Base-by-base conservation (phyloP, 805 yeast genomes). In the Pichia eremophila region DNA sequence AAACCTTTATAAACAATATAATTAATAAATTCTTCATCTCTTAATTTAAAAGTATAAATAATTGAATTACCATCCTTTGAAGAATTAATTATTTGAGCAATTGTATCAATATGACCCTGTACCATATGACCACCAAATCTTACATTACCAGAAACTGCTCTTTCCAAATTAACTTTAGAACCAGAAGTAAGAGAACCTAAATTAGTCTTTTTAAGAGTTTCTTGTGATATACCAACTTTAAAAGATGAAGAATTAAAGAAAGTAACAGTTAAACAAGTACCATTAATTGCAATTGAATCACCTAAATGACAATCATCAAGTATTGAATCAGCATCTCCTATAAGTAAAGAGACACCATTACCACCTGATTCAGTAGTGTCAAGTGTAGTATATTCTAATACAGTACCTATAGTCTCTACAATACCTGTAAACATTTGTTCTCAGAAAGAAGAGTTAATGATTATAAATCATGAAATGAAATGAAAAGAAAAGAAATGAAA, bases 51-150 rank as follows among this genome's bases (percentile, higher is more conserved):
- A 4, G 86, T 83, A 62, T 80, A 84, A 4, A 82, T 72, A 34
- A 88, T 69, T 1, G 98, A 82, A 63, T 88, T 86, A 2, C 80
- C 84, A 59, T 90, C 97, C 1, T 75, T 67, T 10, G 54, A 65
- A 28, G 66, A 72, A 0, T 66, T 63, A 2, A 74, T 72, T 38
- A 91, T 83, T 35, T 62, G 64, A 2, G 96, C 96, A 35, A 83
- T 74, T 0, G 96, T 86, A 63, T 93, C 99, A 29, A 93, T 88
- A 68, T 93, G 99, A 7, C 99, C 99, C 59, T 93, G 99, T 3
- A 93, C 99, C 53, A 91, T 78, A 65, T 93, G 99, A 0, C 99
- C 99, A 25, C 99, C 99, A 58, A 90, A 79, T 53, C 99, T 72
- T 8, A 81, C 86, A 46, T 85, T 87, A 14, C 70, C 72, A 2